These are phyloP conservation scores for Cladosporium sp. DNA, from an alignment of 2,329 filamentous ascomycete genomes.

Conservation along the genomic window DNA sequence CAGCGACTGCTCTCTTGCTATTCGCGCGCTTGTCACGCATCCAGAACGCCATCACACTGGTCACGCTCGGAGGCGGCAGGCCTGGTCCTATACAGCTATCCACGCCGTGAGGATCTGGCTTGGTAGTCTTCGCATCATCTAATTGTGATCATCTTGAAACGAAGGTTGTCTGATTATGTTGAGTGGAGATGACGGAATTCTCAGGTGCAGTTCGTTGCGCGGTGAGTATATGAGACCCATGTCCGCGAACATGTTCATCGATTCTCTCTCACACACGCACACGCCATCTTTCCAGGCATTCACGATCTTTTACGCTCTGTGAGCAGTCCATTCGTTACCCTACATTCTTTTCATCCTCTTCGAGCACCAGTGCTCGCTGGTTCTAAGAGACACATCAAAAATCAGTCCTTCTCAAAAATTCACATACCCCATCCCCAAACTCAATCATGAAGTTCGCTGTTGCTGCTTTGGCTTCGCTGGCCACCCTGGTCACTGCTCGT, in stretches of 20 bases:
- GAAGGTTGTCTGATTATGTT: not conserved
- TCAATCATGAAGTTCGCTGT: conserved; percentile 40
- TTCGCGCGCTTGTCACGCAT: conserved; percentile 5
- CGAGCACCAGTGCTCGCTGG: conserved; percentile 28
- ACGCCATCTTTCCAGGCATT: conserved; percentile 13
- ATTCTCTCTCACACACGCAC: not conserved
- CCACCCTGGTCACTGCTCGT: conserved; percentile 52
- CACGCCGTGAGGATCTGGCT: conserved; percentile 4
- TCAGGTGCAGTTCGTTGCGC: not conserved
- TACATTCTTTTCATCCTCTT: conserved; percentile 22
- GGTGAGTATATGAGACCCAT: conserved; percentile 1
- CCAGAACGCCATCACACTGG: conserved; percentile 3
- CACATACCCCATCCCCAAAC: conserved; percentile 18
- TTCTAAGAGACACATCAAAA: conserved; percentile 16
- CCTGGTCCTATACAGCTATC: not conserved
- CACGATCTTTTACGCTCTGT: conserved; percentile 31
- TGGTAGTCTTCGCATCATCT: not conserved
- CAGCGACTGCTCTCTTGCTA: not conserved
- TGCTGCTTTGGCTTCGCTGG: conserved; percentile 44
- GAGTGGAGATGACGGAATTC: not conserved
- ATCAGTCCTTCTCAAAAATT: conserved; percentile 14
- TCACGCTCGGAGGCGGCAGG: not conserved
- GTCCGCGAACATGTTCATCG: not conserved
- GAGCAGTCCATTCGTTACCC: conserved; percentile 33
- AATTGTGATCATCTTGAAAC: conserved; percentile 3